Evolutionary conservation across 805 yeast species (phyloP).

Genomic region (Kurtzmaniella fragi): DNA sequence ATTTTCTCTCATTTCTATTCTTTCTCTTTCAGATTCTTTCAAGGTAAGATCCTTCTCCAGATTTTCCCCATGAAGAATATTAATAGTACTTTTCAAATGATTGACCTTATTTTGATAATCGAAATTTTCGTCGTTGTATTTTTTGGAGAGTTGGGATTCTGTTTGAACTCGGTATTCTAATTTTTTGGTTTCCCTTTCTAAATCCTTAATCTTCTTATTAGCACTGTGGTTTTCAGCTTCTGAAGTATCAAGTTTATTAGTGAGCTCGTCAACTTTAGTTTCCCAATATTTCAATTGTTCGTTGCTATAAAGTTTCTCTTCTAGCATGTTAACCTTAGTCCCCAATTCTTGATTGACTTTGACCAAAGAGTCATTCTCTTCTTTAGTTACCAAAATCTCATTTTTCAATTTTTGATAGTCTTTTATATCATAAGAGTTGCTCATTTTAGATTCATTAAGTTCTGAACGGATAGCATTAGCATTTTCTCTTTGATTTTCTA

Average conservation of each 20-base stretch:
- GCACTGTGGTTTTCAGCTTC: conserved; percentile 47
- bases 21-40: conserved; percentile 51
- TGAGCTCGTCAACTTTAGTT: conserved; percentile 48
- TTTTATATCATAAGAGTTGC: conserved; percentile 21
- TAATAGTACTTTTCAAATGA: conserved; percentile 33
- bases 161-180: conserved; percentile 47
- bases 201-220: conserved; percentile 42
- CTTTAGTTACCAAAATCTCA: conserved; percentile 51
- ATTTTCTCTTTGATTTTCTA: conserved; percentile 27
- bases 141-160: conserved; percentile 45
- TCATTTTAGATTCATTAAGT: conserved; percentile 25
- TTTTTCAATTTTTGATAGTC: conserved; percentile 39
- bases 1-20: conserved; percentile 49
- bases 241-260: conserved; percentile 43
- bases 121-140: conserved; percentile 56
- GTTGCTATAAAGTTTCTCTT: conserved; percentile 43
- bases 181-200: conserved; percentile 53
- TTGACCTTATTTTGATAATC: conserved; percentile 48
- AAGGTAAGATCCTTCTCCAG: conserved; percentile 40
- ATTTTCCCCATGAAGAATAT: conserved; percentile 33
- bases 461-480: conserved; percentile 30
- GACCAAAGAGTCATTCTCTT: conserved; percentile 63
- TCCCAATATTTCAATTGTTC: conserved; percentile 62
- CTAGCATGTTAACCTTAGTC: conserved; percentile 39
- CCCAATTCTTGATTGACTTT: conserved; percentile 50